Percentiles rank a stretch among this genome's conserved stretches.
Conservation (phyloP, 75 land plant genomes). For the Cupressus sempervirens region DNA sequence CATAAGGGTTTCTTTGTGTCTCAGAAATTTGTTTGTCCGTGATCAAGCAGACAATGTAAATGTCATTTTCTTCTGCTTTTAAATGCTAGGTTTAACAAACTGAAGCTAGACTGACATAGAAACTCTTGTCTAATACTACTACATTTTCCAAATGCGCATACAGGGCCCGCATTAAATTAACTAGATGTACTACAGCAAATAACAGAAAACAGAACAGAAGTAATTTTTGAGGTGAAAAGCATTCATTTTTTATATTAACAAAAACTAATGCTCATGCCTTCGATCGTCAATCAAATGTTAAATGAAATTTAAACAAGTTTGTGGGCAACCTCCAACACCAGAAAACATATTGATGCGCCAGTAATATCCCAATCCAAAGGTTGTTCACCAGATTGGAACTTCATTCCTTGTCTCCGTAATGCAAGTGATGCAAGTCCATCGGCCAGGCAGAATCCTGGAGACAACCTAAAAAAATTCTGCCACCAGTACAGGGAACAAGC, state of each 20-base stretch:
- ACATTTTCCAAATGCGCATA: background rate
- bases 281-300: background rate
- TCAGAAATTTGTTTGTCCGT: background rate
- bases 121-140: background rate
- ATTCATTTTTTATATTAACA: background rate
- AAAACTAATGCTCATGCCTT: background rate
- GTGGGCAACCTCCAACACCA: slow-evolving; percentile 47
- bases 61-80: background rate
- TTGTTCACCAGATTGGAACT: slow-evolving; percentile 33
- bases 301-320: background rate
- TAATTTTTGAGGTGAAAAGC: background rate
- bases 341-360: slow-evolving; percentile 67
- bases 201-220: background rate
- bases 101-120: background rate
- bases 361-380: slow-evolving; percentile 65
- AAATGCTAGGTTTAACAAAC: background rate
- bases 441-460: slow-evolving; percentile 80
- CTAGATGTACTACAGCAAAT: background rate
- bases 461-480: slow-evolving; percentile 65
- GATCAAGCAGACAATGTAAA: background rate
- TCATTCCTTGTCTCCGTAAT: slow-evolving; percentile 70
- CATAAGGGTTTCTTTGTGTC: background rate
- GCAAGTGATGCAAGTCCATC: slow-evolving; percentile 87
- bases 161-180: background rate
- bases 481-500: background rate